Percentiles rank a stretch among this genome's conserved stretches.
Evolutionary conservation across 257 asterid species (phyloP).

Genomic region (Capsicum pubescens): DNA sequence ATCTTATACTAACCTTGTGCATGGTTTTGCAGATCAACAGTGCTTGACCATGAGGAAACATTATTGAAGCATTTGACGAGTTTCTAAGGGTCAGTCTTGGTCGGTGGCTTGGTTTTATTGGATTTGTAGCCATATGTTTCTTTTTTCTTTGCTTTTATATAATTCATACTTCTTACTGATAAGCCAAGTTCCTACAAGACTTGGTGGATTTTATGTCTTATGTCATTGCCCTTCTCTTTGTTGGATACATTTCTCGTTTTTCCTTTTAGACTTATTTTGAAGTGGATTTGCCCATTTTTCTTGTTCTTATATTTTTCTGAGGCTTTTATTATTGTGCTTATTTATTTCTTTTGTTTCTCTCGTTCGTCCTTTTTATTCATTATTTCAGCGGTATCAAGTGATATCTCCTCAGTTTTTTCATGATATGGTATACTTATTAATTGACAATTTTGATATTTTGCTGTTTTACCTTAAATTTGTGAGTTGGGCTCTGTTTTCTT

Average conservation of each 20-base stretch:
- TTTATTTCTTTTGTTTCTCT: conserved; percentile 5
- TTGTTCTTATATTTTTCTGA: conserved; percentile 24
- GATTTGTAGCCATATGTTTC: conserved; percentile 25
- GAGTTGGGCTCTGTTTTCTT: background rate
- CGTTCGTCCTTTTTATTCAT: background rate
- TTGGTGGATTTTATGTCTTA: background rate
- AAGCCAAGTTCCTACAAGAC: conserved; percentile 12
- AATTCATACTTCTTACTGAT: conserved; percentile 17
- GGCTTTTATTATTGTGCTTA: background rate
- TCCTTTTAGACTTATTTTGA: background rate
- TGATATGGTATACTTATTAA: background rate
- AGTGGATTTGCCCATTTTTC: conserved; percentile 12
- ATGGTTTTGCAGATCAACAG: conserved; percentile 27
- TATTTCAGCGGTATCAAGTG: background rate
- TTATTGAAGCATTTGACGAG: conserved; percentile 14
- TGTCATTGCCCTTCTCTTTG: background rate
- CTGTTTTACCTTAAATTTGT: background rate
- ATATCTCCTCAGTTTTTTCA: background rate
- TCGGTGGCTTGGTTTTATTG: conserved; percentile 30
- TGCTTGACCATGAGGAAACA: conserved; percentile 14
- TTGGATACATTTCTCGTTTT: background rate
- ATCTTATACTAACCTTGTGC: conserved; percentile 2
- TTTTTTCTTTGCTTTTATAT: background rate
- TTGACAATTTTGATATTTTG: background rate
- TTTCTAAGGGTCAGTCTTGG: conserved; percentile 9